Evolutionary conservation across 768 basidiomycete genomes (phyloP), one percentile per base, ranked within the genome.

Genomic region (Trametes sanguinea): DNA sequence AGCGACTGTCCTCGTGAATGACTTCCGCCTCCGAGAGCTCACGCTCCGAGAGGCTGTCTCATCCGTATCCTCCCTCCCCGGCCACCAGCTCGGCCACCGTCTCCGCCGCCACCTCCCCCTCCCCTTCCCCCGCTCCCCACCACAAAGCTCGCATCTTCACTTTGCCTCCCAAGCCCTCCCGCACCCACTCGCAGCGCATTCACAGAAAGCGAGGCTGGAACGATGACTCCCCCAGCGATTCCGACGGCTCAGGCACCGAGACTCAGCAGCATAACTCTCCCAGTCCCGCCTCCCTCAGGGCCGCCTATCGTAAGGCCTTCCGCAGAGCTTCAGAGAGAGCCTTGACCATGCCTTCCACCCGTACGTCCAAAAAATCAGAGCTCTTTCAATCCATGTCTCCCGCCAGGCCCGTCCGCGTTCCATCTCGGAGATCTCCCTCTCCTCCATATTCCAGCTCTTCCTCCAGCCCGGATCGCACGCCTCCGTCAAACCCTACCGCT

Each of bases 181-280:
- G 69, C 60, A 59, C 67, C 10, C 57, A 61, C 40, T 68, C 71
- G 5, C 65, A 67, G 55, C 69, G 67, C 60, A 35, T 66, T 30
- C 56, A 73, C 46, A 73, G 73, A 47, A 72, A 74, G 66, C 63
- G 72, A 48, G 72, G 37, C 58, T 66, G 68, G 67, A 54, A 61
- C 57, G 57, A 62, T 58, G 59, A 65, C 37, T 50, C 53, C 56
- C 46, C 65, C 51, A 62, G 76, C 47, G 80, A 80, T 60, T 80
- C 79, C n/a, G 79, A 82, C 54, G 78, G 76, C 30, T 77, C 80
- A 67, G 73, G 74, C 57, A 81, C 80, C 0, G 80, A 83, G 69
- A 75, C 74, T 58, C 75, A 75, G 35, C 67, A 70, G 35, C 67
- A 70, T 29, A 29, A 6, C 22, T 39, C 17, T 51, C 39, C 32